Percentiles rank a stretch among this genome's conserved stretches.
Evolutionary conservation across 257 asterid species (phyloP).

Genomic region (Solanum gracilifrons): DNA sequence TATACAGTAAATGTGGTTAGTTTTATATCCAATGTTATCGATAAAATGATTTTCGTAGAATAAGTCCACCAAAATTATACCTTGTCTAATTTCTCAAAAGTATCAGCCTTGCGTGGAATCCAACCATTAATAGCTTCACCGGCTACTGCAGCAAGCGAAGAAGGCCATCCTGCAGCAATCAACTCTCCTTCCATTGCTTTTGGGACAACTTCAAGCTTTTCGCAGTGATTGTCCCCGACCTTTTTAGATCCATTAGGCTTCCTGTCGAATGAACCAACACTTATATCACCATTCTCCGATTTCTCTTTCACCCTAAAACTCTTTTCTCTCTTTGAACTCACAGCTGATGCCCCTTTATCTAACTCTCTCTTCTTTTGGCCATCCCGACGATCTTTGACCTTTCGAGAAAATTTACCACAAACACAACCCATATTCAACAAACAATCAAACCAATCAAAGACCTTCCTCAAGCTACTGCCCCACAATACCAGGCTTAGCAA

Average conservation of each 20-base stretch:
- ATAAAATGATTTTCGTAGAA: not conserved
- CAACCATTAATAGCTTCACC: constrained; percentile 90
- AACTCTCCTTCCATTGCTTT: constrained; percentile 69
- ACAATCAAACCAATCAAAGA: not conserved
- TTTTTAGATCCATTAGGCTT: constrained; percentile 46
- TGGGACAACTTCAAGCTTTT: constrained; percentile 40
- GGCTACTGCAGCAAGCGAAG: constrained; percentile 84
- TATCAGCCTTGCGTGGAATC: constrained; percentile 74
- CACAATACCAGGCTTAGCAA: constrained; percentile 5
- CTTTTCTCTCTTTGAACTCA: constrained; percentile 42
- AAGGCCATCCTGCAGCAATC: constrained; percentile 94
- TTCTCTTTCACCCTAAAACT: constrained; percentile 44
- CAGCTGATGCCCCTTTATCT: constrained; percentile 33
- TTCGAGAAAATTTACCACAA: constrained; percentile 61
- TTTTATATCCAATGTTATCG: not conserved
- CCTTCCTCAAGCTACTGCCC: constrained; percentile 1
- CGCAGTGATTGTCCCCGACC: constrained; percentile 57
- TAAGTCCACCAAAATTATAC: constrained; percentile 18
- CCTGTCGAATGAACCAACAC: constrained; percentile 44
- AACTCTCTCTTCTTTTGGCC: constrained; percentile 55
- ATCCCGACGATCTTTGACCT: constrained; percentile 33
- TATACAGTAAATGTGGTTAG: not conserved
- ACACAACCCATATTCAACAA: constrained; percentile 63
- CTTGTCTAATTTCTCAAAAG: constrained; percentile 87
- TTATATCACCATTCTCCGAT: constrained; percentile 27